These are phyloP conservation scores for Didymella sp. DNA, from an alignment of 2,329 filamentous ascomycete genomes.

Conservation along the genomic window DNA sequence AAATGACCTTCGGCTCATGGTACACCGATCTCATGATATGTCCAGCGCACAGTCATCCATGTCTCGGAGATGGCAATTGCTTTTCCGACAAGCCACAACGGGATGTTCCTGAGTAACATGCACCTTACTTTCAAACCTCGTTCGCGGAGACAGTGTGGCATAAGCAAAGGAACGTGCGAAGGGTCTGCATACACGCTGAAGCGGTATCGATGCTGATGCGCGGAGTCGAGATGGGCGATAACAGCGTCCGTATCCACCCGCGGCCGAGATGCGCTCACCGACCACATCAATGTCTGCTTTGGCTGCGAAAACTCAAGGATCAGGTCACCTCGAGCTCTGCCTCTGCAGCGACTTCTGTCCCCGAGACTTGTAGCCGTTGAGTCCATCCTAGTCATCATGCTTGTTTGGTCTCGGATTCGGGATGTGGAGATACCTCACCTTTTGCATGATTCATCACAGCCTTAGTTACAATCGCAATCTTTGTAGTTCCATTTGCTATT, in stretches of 20 bases:
- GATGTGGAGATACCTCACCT: no score
- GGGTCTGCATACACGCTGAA: slow-evolving; percentile 1
- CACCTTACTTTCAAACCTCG: not conserved
- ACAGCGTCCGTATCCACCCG: slow-evolving; percentile 13
- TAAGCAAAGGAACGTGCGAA: not conserved
- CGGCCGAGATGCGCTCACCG: slow-evolving; percentile 9
- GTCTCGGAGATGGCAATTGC: slow-evolving; percentile 3
- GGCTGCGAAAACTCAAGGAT: not conserved
- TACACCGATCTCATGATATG: slow-evolving; percentile 5
- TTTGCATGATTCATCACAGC: no score
- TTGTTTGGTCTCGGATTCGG: no score
- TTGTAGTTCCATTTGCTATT: no score
- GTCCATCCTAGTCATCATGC: no score
- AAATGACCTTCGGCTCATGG: not conserved
- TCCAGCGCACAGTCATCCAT: slow-evolving; percentile 3
- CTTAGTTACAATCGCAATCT: no score
- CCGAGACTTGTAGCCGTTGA: no score
- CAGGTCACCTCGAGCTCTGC: no score
- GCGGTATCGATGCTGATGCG: slow-evolving; percentile 11
- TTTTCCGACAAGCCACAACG: slow-evolving; percentile 3
- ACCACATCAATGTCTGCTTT: not conserved
- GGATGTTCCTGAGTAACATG: slow-evolving; percentile 1
- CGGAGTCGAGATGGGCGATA: slow-evolving; percentile 9
- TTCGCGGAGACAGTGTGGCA: slow-evolving; percentile 3
- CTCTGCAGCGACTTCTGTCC: no score